These are phyloP conservation scores for Aurifilum marmelostoma DNA, from an alignment of 2,329 filamentous ascomycete genomes.

Conservation along the genomic window DNA sequence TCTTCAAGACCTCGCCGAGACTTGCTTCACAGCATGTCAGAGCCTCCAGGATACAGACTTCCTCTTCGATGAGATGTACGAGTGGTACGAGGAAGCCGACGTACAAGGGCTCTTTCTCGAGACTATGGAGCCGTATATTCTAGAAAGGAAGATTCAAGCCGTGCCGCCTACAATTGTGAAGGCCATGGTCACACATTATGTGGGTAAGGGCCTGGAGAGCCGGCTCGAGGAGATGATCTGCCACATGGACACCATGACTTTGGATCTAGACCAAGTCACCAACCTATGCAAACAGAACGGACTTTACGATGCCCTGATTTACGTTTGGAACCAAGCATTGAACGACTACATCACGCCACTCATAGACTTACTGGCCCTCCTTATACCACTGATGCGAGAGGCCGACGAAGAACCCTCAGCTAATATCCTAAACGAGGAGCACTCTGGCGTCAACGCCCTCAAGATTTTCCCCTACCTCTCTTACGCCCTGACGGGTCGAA, in stretches of 20 bases:
- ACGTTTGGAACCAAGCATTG: conserved; percentile 94
- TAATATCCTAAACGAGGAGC: conserved; percentile 61
- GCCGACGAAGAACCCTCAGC: conserved; percentile 56
- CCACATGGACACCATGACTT: conserved; percentile 83
- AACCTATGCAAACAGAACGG: conserved; percentile 87
- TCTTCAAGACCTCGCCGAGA: conserved; percentile 77
- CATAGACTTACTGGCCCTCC: conserved; percentile 77
- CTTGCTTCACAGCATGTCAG: conserved; percentile 82
- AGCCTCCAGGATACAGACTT: conserved; percentile 79
- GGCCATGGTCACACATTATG: conserved; percentile 80
- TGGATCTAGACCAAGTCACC: conserved; percentile 94
- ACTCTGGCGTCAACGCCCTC: conserved; percentile 71
- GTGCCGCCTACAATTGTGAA: conserved; percentile 87
- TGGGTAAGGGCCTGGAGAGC: conserved; percentile 72
- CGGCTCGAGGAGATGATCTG: conserved; percentile 93
- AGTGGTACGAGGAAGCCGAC: conserved; percentile 81
- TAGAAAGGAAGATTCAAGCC: conserved; percentile 73
- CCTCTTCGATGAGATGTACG: conserved; percentile 87
- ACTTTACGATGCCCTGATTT: conserved; percentile 92
- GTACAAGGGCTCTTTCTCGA: conserved; percentile 80
- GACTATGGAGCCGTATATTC: conserved; percentile 83
- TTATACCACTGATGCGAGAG: conserved; percentile 61
- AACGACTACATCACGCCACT: conserved; percentile 89
- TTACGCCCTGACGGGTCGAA: conserved; percentile 82
- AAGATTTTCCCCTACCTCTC: conserved; percentile 96